Base-by-base conservation (phyloP, 805 yeast genomes). In the Dipodascus geniculatus region DNA sequence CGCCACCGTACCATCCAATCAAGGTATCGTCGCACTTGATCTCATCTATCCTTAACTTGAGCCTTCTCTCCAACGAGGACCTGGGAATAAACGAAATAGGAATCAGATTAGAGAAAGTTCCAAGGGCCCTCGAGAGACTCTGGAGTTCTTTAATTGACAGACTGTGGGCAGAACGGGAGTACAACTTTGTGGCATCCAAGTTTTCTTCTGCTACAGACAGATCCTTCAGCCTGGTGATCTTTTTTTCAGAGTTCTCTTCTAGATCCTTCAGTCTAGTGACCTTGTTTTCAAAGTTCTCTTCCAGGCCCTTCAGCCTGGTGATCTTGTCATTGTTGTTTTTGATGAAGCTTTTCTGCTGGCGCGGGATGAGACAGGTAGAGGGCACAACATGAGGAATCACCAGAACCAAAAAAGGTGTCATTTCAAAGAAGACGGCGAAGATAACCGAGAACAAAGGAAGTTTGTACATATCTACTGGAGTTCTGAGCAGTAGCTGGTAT, bases 371-470 rank as follows among this genome's bases (percentile, higher is more conserved):
- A 65, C 87, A 82, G 0, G 86, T 82, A 56, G 74, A 75, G 0
- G 87, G 89, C 2, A 83, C 73, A 14, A 82, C 59, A 44, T 72
- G 72, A 0, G 89, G 88, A 50, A 81, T 66, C 1, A 69, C 55
- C 53, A 71, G 74, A 55, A 83, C 74, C 3, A 82, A 56, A 0
- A 78, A 49, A 1, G 85, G 79, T 0, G 85, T 79, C 50, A 71
- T 58, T 59, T 83, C 88, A 62, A 79, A 79, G 56, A 79, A 75
- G 0, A 81, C 60, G n/a, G 75, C 65, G 55, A 80, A 75, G 0
- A 81, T 59, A 1, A 77, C 60, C 0, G 76, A 83, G 68, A 83
- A 83, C n/a, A 73, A 24, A 2, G 87, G 87, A 23, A 83, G 66
- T 61, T 79, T 80, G 28, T 60, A 55, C 50, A 77, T 66, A 60